phyloP scores from a whole-genome alignment of 345 rosid genomes.

The Excoecaria cochinchinensis region DNA sequence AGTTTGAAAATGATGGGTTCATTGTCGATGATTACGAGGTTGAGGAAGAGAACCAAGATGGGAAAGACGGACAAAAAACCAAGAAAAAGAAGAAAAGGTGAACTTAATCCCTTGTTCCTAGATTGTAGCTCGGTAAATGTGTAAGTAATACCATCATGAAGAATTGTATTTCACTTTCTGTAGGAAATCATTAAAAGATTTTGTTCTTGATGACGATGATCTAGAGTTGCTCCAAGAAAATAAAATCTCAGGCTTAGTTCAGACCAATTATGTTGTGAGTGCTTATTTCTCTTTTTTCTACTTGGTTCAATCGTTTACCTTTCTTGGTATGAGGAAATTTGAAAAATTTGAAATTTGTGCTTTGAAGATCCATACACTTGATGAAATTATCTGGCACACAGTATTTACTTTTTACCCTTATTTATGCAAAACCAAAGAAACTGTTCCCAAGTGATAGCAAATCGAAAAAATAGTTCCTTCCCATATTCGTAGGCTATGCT shows the following conservation, averaged over 20 bases:
- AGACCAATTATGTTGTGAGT: constrained; percentile 9
- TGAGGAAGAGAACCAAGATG: background rate
- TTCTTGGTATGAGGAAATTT: background rate
- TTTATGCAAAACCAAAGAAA: no score
- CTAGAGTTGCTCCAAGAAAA: constrained; percentile 18
- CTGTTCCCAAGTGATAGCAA: background rate
- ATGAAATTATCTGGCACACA: background rate
- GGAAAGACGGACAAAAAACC: background rate
- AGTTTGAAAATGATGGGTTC: constrained; percentile 17
- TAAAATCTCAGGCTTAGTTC: background rate
- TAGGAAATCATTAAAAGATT: constrained; percentile 7
- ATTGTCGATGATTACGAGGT: constrained; percentile 7
- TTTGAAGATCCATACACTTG: background rate
- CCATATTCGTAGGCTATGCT: background rate
- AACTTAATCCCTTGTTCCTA: background rate
- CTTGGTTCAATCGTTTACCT: background rate
- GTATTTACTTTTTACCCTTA: background rate
- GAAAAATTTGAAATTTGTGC: background rate
- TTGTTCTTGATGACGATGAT: constrained; percentile 20
- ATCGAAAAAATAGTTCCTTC: background rate
- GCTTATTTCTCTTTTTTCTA: background rate
- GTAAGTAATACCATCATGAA: background rate
- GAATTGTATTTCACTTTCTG: background rate
- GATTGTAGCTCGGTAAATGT: background rate
- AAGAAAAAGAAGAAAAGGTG: constrained; percentile 14